A percentile compares a stretch with the other conserved stretches of the same genome.
Conservation (phyloP, 202 grass and related monocot genomes). For the Carex sylvatica region DNA sequence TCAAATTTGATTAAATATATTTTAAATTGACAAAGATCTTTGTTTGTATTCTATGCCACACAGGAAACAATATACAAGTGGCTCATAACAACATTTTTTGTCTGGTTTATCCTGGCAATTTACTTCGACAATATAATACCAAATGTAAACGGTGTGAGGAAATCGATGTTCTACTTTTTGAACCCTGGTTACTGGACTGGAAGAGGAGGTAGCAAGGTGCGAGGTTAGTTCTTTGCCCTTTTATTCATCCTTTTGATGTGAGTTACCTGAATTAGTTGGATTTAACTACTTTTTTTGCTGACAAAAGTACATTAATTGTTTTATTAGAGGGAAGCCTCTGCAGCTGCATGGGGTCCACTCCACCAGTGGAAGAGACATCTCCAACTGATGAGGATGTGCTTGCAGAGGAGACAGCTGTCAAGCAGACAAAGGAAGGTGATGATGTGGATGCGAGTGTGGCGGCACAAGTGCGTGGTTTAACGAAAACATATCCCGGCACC, state of each 20-base stretch:
- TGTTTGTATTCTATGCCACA: conserved; percentile 20
- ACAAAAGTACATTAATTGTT: conserved; percentile 26
- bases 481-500: conserved; percentile 83
- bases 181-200: conserved; percentile 93
- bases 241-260: neutral
- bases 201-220: conserved; percentile 68
- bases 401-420: conserved; percentile 62
- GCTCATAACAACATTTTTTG: conserved; percentile 88
- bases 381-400: conserved; percentile 88
- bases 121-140: conserved; percentile 97
- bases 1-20: neutral
- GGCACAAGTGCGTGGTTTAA: conserved; percentile 76
- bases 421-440: conserved; percentile 46
- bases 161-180: conserved; percentile 88
- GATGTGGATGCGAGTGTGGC: conserved; percentile 58
- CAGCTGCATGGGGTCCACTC: conserved; percentile 70
- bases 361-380: conserved; percentile 50
- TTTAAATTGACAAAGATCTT: conserved; percentile 29
- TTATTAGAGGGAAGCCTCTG: conserved; percentile 74
- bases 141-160: conserved; percentile 84
- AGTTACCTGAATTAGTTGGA: neutral
- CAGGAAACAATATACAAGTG: conserved; percentile 86
- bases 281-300: neutral
- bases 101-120: conserved; percentile 90
- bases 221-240: conserved; percentile 42